A percentile compares a stretch with the other conserved stretches of the same genome.
phyloP scores from a whole-genome alignment of 1,139 yeast species.

The Wickerhamiella pararugosa region DNA sequence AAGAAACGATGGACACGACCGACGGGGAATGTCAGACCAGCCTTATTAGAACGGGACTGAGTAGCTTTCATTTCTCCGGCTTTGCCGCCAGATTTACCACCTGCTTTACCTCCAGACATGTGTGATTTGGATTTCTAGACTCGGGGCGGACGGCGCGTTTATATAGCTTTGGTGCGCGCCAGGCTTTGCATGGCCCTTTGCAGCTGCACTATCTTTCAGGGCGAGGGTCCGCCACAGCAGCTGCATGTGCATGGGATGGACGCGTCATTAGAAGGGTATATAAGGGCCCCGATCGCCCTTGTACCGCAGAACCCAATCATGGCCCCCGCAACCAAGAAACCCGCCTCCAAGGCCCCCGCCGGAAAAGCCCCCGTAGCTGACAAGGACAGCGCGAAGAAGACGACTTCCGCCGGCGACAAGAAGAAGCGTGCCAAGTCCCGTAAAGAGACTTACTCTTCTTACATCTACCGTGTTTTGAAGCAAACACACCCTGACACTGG shows the following conservation, averaged over 20 bases:
- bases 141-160: background rate
- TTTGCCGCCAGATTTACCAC: conserved; percentile 42
- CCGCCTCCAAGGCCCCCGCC: conserved; percentile 53
- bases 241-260: background rate
- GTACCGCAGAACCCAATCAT: background rate
- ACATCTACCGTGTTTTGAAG: conserved; percentile 95
- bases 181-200: background rate
- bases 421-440: conserved; percentile 95
- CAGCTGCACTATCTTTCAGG: background rate
- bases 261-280: background rate
- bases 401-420: conserved; percentile 56
- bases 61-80: conserved; percentile 87
- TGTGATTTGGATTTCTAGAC: background rate
- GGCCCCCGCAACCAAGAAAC: conserved; percentile 40
- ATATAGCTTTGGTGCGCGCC: background rate
- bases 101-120: conserved; percentile 88
- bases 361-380: conserved; percentile 91
- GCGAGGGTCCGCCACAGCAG: background rate
- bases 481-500: conserved; percentile 99
- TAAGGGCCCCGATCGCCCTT: background rate
- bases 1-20: conserved; percentile 96
- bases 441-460: conserved; percentile 98
- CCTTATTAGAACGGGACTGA: conserved; percentile 95
- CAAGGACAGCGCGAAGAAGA: conserved; percentile 87
- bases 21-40: conserved; percentile 96